Evolutionary conservation across 2,329 filamentous ascomycete genomes (phyloP).

Genomic region (Alternaria rosae): DNA sequence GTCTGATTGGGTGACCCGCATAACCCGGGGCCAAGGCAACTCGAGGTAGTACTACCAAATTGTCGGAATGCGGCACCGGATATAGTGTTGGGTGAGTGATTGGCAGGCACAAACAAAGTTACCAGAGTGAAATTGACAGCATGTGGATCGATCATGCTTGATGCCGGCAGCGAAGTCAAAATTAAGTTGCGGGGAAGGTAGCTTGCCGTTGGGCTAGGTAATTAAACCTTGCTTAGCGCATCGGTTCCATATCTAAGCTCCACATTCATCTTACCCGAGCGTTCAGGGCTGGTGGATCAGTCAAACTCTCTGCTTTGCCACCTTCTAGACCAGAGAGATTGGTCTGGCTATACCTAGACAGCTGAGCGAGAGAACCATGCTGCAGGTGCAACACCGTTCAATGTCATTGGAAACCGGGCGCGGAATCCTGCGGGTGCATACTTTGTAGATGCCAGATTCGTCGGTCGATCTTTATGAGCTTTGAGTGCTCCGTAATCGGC

Average conservation of each 20-base stretch:
- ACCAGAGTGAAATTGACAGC: background rate
- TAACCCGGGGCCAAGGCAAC: background rate
- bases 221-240: slow-evolving; percentile 5
- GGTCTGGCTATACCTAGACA: background rate
- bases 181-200: slow-evolving; percentile 8
- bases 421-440: background rate
- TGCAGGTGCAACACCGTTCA: background rate
- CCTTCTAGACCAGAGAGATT: background rate
- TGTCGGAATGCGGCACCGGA: background rate
- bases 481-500: slow-evolving; percentile 27
- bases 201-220: background rate
- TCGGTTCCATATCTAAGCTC: background rate
- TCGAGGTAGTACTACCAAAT: slow-evolving; percentile 2
- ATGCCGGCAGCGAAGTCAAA: background rate
- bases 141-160: background rate
- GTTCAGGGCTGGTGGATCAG: background rate
- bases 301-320: background rate
- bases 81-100: background rate
- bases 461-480: background rate
- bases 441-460: background rate
- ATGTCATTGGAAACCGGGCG: background rate
- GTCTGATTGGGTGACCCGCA: background rate
- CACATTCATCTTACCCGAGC: background rate
- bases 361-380: background rate
- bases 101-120: background rate